Percentiles rank a stretch among this genome's conserved stretches.
Conservation (phyloP, 495 filamentous ascomycete genomes). For the Schizothecium vesticola region DNA sequence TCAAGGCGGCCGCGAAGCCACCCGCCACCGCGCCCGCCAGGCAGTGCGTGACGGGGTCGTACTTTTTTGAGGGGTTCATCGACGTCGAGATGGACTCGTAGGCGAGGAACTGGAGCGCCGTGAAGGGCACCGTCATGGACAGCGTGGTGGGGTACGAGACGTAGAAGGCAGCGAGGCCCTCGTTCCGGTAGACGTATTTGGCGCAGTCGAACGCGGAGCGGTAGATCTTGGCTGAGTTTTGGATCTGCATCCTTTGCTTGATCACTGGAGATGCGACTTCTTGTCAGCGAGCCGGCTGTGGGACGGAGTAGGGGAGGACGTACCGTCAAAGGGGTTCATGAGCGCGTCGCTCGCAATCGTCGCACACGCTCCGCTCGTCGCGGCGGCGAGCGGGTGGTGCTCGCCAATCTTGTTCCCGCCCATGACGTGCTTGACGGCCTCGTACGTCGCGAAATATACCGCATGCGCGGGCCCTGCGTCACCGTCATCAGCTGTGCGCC, state of each 20-base stretch:
- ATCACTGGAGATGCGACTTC: slow-evolving; percentile 57
- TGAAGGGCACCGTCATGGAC: slow-evolving; percentile 98
- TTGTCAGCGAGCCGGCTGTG: slow-evolving; percentile 16
- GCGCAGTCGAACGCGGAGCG: slow-evolving; percentile 80
- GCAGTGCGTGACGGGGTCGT: slow-evolving; percentile 91
- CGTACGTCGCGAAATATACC: slow-evolving; percentile 97
- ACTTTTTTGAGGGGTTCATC: slow-evolving; percentile 77
- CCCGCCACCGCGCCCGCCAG: slow-evolving; percentile 87
- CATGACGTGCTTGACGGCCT: slow-evolving; percentile 91
- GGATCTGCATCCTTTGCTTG: slow-evolving; percentile 99
- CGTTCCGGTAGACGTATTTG: slow-evolving; percentile 73
- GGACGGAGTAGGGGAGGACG: slow-evolving; percentile 19
- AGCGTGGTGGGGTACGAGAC: slow-evolving; percentile 97
- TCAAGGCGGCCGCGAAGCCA: slow-evolving; percentile 86
- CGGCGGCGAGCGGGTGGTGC: slow-evolving; percentile 91
- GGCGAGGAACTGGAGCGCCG: slow-evolving; percentile 89
- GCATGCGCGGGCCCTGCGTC: slow-evolving; percentile 85
- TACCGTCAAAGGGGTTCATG: slow-evolving; percentile 99
- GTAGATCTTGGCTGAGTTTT: slow-evolving; percentile 80
- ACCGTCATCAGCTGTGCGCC: slow-evolving; percentile 17
- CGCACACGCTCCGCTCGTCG: slow-evolving; percentile 84
- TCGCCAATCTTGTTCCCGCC: slow-evolving; percentile 83
- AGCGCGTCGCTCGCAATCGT: slow-evolving; percentile 96
- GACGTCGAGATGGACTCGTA: slow-evolving; percentile 94
- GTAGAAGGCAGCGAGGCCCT: slow-evolving; percentile 92